phyloP scores from a whole-genome alignment of 1,284 basidiomycete species.

The Ustilago sp. region DNA sequence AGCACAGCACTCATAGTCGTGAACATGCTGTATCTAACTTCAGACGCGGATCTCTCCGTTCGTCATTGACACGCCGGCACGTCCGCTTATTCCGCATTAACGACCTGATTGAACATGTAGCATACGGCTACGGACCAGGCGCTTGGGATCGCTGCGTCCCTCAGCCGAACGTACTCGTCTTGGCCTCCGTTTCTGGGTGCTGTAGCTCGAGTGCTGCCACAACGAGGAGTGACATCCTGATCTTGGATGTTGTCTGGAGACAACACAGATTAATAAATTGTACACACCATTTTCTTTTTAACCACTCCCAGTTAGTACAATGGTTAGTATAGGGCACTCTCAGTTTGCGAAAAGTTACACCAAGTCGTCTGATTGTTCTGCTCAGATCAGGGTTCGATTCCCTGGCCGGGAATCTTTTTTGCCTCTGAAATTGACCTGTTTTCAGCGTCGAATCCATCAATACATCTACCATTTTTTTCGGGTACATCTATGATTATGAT shows the following conservation, averaged over 20 bases:
- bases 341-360: neutral
- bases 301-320: neutral
- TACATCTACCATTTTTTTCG: neutral
- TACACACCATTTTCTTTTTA: neutral
- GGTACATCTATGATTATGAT: too few relatives aligned
- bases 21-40: neutral
- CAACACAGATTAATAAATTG: too few relatives aligned
- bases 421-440: neutral
- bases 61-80: neutral
- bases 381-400: conserved; percentile 57
- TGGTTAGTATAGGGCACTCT: conserved; percentile 7
- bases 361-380: conserved; percentile 2
- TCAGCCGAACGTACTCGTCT: neutral
- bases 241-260: too few relatives aligned
- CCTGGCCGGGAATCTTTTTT: conserved; percentile 46
- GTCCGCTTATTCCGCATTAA: conserved; percentile 9
- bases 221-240: too few relatives aligned
- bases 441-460: neutral
- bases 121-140: neutral
- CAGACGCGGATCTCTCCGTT: conserved; percentile 12
- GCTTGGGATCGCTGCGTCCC: neutral
- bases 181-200: too few relatives aligned
- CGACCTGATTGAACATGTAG: too few relatives aligned
- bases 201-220: too few relatives aligned
- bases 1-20: neutral